Evolutionary conservation across 2,329 filamentous ascomycete genomes (phyloP).

Genomic region (Cercospora brassicicola): DNA sequence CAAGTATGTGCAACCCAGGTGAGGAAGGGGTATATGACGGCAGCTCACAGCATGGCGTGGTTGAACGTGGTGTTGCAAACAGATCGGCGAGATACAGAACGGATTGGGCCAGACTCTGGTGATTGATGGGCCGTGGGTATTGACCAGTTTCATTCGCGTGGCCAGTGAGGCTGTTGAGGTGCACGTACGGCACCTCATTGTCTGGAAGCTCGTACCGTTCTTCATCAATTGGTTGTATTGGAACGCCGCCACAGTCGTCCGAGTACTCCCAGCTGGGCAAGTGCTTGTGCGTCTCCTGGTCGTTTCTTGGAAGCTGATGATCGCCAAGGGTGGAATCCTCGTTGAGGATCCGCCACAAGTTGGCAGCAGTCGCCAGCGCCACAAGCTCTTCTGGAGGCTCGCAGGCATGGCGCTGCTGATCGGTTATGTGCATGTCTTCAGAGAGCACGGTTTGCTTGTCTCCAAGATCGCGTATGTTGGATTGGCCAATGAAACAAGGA

Average conservation of each 20-base stretch:
- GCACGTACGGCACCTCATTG: slow-evolving; percentile 31
- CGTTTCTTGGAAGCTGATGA: neutral
- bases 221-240: neutral
- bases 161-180: slow-evolving; percentile 34
- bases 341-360: slow-evolving; percentile 34
- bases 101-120: slow-evolving; percentile 21
- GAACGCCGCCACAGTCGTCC: slow-evolving; percentile 10
- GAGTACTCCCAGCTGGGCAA: slow-evolving; percentile 5
- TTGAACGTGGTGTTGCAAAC: slow-evolving; percentile 7
- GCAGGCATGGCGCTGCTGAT: neutral
- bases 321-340: neutral
- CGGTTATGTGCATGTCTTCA: neutral
- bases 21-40: neutral
- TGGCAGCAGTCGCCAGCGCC: slow-evolving; percentile 26
- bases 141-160: slow-evolving; percentile 25
- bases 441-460: neutral
- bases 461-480: neutral
- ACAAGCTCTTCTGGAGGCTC: neutral
- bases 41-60: slow-evolving; percentile 24
- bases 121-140: slow-evolving; percentile 14
- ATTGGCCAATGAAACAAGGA: neutral
- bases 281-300: neutral
- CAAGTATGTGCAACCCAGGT: neutral
- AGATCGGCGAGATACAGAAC: slow-evolving; percentile 24
- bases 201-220: slow-evolving; percentile 26